These are phyloP conservation scores for Paracorniculantispora psalliotae DNA, from an alignment of 2,329 filamentous ascomycete genomes.

Conservation along the genomic window DNA sequence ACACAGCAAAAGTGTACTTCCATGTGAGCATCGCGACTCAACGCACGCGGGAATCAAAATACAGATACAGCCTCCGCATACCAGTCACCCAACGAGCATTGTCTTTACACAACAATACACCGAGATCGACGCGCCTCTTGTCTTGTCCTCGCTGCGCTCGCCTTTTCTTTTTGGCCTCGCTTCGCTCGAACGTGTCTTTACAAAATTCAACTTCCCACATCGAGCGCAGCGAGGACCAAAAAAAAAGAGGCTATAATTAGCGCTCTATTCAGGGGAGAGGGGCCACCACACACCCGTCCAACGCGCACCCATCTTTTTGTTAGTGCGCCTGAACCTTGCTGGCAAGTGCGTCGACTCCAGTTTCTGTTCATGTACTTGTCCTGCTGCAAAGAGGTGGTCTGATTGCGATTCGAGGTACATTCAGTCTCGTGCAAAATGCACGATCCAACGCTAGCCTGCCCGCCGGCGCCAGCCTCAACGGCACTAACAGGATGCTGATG, in stretches of 20 bases:
- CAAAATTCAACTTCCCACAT: too few relatives aligned
- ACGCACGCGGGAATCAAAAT: too few relatives aligned
- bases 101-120: background rate
- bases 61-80: background rate
- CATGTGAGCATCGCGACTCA: too few relatives aligned
- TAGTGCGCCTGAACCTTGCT: too few relatives aligned
- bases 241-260: background rate
- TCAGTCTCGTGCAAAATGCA: too few relatives aligned
- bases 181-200: too few relatives aligned
- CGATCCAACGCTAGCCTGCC: background rate
- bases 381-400: background rate
- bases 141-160: too few relatives aligned
- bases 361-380: background rate
- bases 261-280: background rate
- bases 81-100: background rate
- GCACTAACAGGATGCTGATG: background rate
- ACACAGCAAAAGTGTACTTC: too few relatives aligned
- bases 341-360: too few relatives aligned
- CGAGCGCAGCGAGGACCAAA: background rate
- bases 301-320: background rate
- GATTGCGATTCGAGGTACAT: too few relatives aligned
- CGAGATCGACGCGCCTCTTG: too few relatives aligned
- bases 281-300: background rate
- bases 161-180: too few relatives aligned
- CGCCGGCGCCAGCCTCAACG: background rate